A percentile compares a stretch with the other conserved stretches of the same genome.
Evolutionary conservation across 352 stramenopile species (phyloP).

Genomic region (Thalassiosira hispida): DNA sequence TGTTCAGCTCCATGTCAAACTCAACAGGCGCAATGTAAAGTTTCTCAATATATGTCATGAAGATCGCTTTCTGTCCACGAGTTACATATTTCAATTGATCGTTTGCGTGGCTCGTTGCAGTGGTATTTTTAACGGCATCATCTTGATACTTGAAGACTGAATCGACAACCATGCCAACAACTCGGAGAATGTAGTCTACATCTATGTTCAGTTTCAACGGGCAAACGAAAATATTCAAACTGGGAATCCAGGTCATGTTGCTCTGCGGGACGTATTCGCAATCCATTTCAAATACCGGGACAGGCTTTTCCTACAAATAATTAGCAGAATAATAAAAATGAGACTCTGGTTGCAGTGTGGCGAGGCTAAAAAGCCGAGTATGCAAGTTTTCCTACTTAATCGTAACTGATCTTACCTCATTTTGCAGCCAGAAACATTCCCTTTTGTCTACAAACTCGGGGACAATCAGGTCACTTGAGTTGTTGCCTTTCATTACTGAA

Average conservation of each 20-base stretch:
- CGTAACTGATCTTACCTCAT: too few relatives aligned
- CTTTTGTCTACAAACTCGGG: conserved; percentile 25
- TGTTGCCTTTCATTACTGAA: not conserved
- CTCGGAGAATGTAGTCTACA: conserved; percentile 61
- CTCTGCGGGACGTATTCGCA: conserved; percentile 49
- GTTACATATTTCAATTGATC: conserved; percentile 47
- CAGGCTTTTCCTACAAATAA: conserved; percentile 36
- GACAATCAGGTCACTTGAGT: not conserved
- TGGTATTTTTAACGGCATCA: conserved; percentile 17
- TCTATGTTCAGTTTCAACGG: conserved; percentile 62
- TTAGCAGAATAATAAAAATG: too few relatives aligned
- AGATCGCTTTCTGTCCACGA: conserved; percentile 25
- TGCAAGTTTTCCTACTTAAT: too few relatives aligned
- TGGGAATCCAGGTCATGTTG: conserved; percentile 65
- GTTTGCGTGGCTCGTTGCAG: conserved; percentile 38
- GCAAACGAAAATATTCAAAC: conserved; percentile 43
- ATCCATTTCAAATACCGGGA: conserved; percentile 46
- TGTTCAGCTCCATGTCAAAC: conserved; percentile 64
- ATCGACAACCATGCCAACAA: conserved; percentile 54
- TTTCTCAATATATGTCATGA: conserved; percentile 66
- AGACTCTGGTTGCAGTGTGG: too few relatives aligned
- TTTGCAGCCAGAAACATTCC: conserved; percentile 51
- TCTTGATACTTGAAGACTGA: conserved; percentile 49
- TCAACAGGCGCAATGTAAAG: conserved; percentile 50
- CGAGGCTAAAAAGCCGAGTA: too few relatives aligned